Evolutionary conservation across 345 rosid genomes (phyloP).

Genomic region (Lepidium didymum): DNA sequence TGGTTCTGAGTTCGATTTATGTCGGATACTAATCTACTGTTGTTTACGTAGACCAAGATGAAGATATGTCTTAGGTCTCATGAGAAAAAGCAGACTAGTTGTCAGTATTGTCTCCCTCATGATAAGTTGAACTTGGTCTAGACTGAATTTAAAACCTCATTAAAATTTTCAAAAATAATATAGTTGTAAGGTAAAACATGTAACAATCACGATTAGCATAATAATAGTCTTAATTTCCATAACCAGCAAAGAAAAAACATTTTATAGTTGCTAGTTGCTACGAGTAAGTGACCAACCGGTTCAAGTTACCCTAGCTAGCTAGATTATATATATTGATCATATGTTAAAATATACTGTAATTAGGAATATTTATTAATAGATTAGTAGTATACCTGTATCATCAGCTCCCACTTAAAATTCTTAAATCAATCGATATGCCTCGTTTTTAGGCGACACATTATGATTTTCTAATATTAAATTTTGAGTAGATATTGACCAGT

Average conservation of each 20-base stretch:
- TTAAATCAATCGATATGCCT: constrained; percentile 24
- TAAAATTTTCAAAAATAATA: too few relatives aligned
- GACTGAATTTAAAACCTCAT: too few relatives aligned
- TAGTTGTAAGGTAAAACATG: too few relatives aligned
- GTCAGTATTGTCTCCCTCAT: too few relatives aligned
- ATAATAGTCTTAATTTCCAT: not conserved
- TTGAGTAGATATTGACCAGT: constrained; percentile 21
- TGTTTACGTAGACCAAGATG: too few relatives aligned
- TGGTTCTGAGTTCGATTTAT: too few relatives aligned
- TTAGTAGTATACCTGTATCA: not conserved
- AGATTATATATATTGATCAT: not conserved
- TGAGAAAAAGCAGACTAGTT: too few relatives aligned
- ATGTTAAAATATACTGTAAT: not conserved
- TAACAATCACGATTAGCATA: too few relatives aligned
- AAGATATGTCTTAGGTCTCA: too few relatives aligned
- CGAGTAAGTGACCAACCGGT: not conserved
- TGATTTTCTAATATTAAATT: constrained; percentile 13
- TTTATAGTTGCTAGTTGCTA: constrained; percentile 5
- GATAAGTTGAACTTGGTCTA: too few relatives aligned
- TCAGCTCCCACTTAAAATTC: constrained; percentile 21
- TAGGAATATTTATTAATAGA: not conserved
- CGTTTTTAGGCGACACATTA: constrained; percentile 36
- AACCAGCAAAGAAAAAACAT: not conserved
- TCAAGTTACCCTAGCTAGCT: not conserved
- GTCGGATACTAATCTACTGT: too few relatives aligned